Evolutionary conservation across 495 filamentous ascomycete species (phyloP), one percentile per base, ranked within the genome.

Genomic region (Daldinia bambusicola): DNA sequence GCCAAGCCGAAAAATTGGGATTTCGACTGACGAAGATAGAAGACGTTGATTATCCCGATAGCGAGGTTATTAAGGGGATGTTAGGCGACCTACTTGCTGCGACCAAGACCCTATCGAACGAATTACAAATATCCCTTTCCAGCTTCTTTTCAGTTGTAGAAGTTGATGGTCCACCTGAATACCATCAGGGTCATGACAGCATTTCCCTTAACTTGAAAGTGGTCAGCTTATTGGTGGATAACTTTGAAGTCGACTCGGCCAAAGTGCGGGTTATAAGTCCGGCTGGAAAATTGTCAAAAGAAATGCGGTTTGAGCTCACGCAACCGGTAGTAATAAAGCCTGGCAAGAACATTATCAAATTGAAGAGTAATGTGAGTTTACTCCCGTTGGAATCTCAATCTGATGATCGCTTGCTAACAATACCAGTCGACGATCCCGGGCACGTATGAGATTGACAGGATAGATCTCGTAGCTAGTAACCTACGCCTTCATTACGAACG

Each of bases 151-250:
- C 82, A 56, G 84, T 90, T 57, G 77, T 97, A 9, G 77, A 86
- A 31, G 83, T 97, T 4, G 89, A 93, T 50, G 89, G 88, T 0
- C 86, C 88, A 30, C 88, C 94, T 14, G 80, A 84, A 16, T 92
- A 97, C 73, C 87, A 88, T 50, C 84, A 89, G 4, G 87, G 89
- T 22, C 87, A 84, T 70, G 95, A 98, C 78, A 90, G 93, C 26
- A 95, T 97, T 69, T 86, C 90, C 37, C 76, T 97, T 37, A 83
- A 84, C 37, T 73, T 99, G 9, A 85, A 84, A 37, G 81, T 98
- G 55, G 82, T 86, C 37, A 94, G 92, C 77, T 78, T 97, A 1
- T 80, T 97, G 2, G 86, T 86, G 6, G 92, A 92, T 43, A 83
- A 89, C 5, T 84, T 98, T 57, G 81, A 87, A 41, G 82, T 95